phyloP scores from a whole-genome alignment of 2,329 filamentous ascomycete species.

The Ploettnerulaceae sp. region DNA sequence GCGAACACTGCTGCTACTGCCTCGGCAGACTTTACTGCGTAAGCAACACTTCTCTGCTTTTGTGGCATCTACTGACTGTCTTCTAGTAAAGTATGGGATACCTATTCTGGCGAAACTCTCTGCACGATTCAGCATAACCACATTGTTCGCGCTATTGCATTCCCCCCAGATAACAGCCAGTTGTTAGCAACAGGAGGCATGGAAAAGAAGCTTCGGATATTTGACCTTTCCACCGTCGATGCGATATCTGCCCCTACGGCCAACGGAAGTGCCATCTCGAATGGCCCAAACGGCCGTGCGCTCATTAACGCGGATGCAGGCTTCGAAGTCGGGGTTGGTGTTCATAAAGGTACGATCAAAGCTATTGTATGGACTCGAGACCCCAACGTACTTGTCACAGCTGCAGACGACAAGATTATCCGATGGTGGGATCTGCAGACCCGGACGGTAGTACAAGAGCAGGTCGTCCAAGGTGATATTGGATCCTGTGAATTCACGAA shows the following conservation, averaged over 20 bases:
- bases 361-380: slow-evolving; percentile 92
- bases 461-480: slow-evolving; percentile 77
- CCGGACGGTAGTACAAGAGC: slow-evolving; percentile 68
- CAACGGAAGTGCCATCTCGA: slow-evolving; percentile 22
- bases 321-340: slow-evolving; percentile 82
- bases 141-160: slow-evolving; percentile 91
- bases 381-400: slow-evolving; percentile 83
- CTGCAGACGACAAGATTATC: slow-evolving; percentile 83
- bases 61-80: slow-evolving; percentile 30
- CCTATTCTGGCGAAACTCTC: slow-evolving; percentile 84
- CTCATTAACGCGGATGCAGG: slow-evolving; percentile 56
- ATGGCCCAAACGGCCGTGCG: slow-evolving; percentile 35
- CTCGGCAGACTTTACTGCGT: slow-evolving; percentile 94
- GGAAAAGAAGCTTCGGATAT: slow-evolving; percentile 95
- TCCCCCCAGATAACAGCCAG: slow-evolving; percentile 74
- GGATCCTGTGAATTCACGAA: slow-evolving; percentile 86
- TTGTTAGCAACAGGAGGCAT: slow-evolving; percentile 89
- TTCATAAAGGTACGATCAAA: slow-evolving; percentile 87
- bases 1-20: slow-evolving; percentile 85
- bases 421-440: slow-evolving; percentile 91
- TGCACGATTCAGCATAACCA: slow-evolving; percentile 87
- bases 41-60: slow-evolving; percentile 35
- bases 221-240: slow-evolving; percentile 63
- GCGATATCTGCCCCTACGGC: slow-evolving; percentile 30
- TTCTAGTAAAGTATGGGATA: slow-evolving; percentile 92